Evolutionary conservation across 2,329 filamentous ascomycete genomes (phyloP), one percentile per base, ranked within the genome.

Genomic region (Claviceps cyperi): DNA sequence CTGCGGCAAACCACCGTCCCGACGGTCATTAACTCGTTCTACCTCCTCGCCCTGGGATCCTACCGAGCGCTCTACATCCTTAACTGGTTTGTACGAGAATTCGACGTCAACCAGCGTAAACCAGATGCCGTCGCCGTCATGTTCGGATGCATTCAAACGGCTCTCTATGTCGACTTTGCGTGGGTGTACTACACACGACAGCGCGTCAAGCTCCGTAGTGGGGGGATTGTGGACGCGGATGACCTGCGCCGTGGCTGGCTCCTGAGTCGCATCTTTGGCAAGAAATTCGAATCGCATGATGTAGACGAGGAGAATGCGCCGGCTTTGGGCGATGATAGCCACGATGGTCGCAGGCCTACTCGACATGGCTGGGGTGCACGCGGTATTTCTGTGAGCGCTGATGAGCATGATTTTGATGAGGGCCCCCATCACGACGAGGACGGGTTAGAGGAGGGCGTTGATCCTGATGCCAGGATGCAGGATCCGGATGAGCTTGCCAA

Each of bases 141-240:
- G 53, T 96, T 94, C 60, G 91, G 91, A 50, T 70, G 94, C 52
- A 73, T 97, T 24, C 91, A 97, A 69, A 96, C 89, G 0, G 81
- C 84, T 1, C 78, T 96, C 43, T 96, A 96, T 66, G 64, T 90
- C 58, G 91, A 97, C 67, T 97, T 97, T 63, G 89, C 88, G 37
- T 96, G 90, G 89, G 89, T 97, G 1, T 97, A 97, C 73, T 96
- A 86, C 71, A 86, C 84, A 11, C 79, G 91, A 55, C 91, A 96
- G 70, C 80, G 90, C 51, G 89, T 97, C 61, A 96, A 96, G 81
- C 81, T 97, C 15, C 79, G 91, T 54, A 83, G 65, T 56, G 91
- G 91, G 43, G 87, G 88, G 6, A 75, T 96, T 17, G 87, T 97
- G 14, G 91, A 97, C 62, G 83, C 84, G 4, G 90, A 96, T 56